A percentile compares a stretch with the other conserved stretches of the same genome.
phyloP scores from a whole-genome alignment of 352 stramenopile species.

The Pseudoperonospora humuli region DNA sequence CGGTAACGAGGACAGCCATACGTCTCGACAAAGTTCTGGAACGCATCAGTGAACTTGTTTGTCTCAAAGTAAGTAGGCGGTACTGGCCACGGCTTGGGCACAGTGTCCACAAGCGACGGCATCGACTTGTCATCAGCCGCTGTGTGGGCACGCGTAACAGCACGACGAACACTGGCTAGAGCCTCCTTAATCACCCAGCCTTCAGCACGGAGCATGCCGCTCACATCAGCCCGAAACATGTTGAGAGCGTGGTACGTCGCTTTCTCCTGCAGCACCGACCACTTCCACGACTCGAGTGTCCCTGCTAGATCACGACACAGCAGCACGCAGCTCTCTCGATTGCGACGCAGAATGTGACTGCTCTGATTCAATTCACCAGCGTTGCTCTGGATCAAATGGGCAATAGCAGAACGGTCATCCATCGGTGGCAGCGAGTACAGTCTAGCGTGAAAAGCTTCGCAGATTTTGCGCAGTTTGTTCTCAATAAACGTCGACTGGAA shows the following conservation, averaged over 20 bases:
- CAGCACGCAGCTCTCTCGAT: slow-evolving; percentile 91
- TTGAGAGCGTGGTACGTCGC: slow-evolving; percentile 97
- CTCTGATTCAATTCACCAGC: slow-evolving; percentile 93
- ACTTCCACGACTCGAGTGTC: slow-evolving; percentile 95
- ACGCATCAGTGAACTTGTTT: slow-evolving; percentile 98
- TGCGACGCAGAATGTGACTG: slow-evolving; percentile 94
- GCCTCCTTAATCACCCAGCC: slow-evolving; percentile 92
- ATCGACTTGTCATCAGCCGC: slow-evolving; percentile 91
- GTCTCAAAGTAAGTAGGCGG: slow-evolving; percentile 98
- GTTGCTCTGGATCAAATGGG: slow-evolving; percentile 88
- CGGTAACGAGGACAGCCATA: slow-evolving; percentile 98
- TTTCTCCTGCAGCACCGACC: slow-evolving; percentile 96
- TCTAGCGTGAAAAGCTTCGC: slow-evolving; percentile 95
- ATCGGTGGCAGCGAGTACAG: slow-evolving; percentile 94
- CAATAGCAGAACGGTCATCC: slow-evolving; percentile 86
- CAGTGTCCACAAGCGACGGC: slow-evolving; percentile 88
- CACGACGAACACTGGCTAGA: slow-evolving; percentile 73
- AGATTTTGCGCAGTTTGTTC: slow-evolving; percentile 97
- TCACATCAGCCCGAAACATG: slow-evolving; percentile 96
- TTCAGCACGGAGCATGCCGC: slow-evolving; percentile 94
- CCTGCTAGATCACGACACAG: slow-evolving; percentile 91
- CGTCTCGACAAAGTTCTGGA: slow-evolving; percentile 98
- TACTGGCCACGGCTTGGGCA: slow-evolving; percentile 93
- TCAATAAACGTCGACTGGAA: slow-evolving; percentile 97
- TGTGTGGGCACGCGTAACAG: slow-evolving; percentile 84